Evolutionary conservation across 2,329 filamentous ascomycete genomes (phyloP), one percentile per base, ranked within the genome.

Genomic region (Xylariomycetidae sp.): DNA sequence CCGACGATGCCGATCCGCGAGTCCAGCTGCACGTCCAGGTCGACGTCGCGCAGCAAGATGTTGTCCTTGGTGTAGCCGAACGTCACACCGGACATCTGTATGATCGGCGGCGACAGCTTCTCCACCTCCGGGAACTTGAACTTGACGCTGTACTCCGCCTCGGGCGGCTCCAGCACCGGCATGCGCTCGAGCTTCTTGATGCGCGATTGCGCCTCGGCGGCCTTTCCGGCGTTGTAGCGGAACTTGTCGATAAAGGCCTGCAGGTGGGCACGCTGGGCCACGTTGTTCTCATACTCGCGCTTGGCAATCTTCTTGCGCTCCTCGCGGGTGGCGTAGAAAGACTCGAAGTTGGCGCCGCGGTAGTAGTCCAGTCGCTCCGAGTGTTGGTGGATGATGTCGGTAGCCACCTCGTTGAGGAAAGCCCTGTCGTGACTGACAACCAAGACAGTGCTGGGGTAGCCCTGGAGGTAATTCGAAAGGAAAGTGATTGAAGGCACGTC

Each of bases 211-310:
- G 92, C 92, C 69, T 98, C 92, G 7, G 90, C 95, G 1, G 92
- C 95, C 63, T 98, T 98, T 54, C 90, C 92, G 18, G 92, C 92
- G 57, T 98, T 98, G 74, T 98, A 98, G 33, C 92, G 80, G 74
- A 98, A 98, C 66, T 98, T 98, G 74, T 98, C 92, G 65, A 98
- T 98, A 64, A 98, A 98, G 18, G 86, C 82, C 68, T 98, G 92
- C 43, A 98, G 66, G 70, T 98, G 92, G 19, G 88, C 87, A 49
- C 92, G 77, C 61, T 90, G 79, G 1, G 74, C 87, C 87, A 96
- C 95, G 58, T 98, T 92, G 63, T 93, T 96, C 64, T 98, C 92
- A 64, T 98, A 98, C 63, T 98, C 92, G 52, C 87, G 82, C 72
- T 92, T 90, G 26, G 89, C 88, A 28, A 85, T 89, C 79, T 98